Base-by-base conservation (phyloP, 345 rosid genomes). In the Lagerstroemia speciosa region DNA sequence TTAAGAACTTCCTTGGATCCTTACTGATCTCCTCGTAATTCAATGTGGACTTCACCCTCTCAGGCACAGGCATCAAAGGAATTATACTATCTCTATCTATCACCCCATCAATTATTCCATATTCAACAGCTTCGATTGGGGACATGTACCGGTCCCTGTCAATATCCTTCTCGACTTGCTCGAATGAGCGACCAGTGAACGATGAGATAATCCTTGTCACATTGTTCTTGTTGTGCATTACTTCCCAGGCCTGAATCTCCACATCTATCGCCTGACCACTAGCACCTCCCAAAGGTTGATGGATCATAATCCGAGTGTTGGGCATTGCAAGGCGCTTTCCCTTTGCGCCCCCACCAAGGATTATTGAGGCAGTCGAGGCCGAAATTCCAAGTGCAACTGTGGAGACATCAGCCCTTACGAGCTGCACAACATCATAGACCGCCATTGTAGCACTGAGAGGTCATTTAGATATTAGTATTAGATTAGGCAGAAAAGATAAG, bases 251-350 rank as follows among this genome's bases (percentile, higher is more conserved):
- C 77, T 91, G 96, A 50, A 89, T 84, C 83, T 86, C 97, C 36
- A 89, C 99, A 69, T 88, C 90, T 26, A 81, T 79, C 50, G 88
- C 95, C 74, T 87, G 90, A 65, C 99, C 99, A 46, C 96, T 88
- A 38, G 91, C 93, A 58, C 95, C 97, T 73, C 99, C 97, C 63
- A 85, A 84, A 1, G 99, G 99, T 55, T 89, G 99, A 77, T 91
- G 96, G 65, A 94, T 83, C 99, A 94, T 94, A 70, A 94, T 84
- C 70, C 97, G 83, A 0, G 99, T 75, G 73, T 91, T 91, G 67
- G 99, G 97, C 99, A 94, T 94, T 0, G 96, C 91, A 69, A 89
- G 76, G 29, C 97, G 95, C 83, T 94, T 94, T 50, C 99, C 99
- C 78, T 88, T 91, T 48, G 92, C 79, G 8, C 99, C 99, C 43